Evolutionary conservation across 257 asterid genomes (phyloP).

Genomic region (Fraxinus americana): DNA sequence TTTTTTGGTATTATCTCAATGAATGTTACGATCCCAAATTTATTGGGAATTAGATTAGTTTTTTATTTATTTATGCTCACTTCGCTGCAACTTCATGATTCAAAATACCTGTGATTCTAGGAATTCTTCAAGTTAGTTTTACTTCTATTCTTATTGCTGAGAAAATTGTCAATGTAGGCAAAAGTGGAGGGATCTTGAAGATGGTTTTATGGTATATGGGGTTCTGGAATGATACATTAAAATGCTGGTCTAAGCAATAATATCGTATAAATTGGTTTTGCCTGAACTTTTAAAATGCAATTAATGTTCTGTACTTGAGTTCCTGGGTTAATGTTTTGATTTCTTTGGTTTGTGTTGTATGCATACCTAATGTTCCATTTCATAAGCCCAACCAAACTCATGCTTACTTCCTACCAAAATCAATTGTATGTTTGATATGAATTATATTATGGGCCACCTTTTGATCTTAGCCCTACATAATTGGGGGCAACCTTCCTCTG

Average conservation of each 20-base stretch:
- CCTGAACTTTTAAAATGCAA: background rate
- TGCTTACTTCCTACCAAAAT: background rate
- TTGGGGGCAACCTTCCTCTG: background rate
- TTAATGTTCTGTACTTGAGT: conserved; percentile 18
- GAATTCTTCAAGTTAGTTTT: background rate
- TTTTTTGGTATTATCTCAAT: background rate
- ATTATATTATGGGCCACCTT: background rate
- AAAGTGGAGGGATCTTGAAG: conserved; percentile 6
- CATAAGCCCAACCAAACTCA: background rate
- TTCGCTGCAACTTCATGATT: background rate
- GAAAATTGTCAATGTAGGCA: conserved; percentile 4
- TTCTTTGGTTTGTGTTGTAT: background rate
- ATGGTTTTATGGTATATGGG: background rate
- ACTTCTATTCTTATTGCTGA: background rate
- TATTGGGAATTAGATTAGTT: background rate
- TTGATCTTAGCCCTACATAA: background rate
- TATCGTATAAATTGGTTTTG: background rate
- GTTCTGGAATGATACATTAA: background rate
- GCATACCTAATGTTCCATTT: background rate
- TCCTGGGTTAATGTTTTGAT: conserved; percentile 8
- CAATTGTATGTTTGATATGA: background rate
- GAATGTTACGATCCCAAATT: background rate
- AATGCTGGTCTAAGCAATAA: background rate
- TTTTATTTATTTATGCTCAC: background rate
- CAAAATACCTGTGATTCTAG: background rate